Conservation (phyloP, 2,329 filamentous ascomycete species). For the Phyllosticta citriasiana region DNA sequence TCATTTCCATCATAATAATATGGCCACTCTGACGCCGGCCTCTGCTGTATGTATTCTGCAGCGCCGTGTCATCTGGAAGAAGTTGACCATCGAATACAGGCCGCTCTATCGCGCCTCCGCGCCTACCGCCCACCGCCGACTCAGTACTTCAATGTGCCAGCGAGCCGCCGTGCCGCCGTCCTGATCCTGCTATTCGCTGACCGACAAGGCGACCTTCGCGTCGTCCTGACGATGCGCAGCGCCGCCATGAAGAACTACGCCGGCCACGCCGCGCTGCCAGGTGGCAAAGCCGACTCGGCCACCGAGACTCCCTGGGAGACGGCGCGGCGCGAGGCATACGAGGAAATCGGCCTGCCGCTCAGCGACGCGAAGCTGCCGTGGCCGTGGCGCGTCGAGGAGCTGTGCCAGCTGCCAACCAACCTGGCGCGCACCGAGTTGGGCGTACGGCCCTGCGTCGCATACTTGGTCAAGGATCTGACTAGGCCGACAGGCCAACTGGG, state of each 20-base stretch:
- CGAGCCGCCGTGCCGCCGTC: constrained; percentile 69
- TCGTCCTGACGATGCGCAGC: constrained; percentile 53
- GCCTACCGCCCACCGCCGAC: constrained; percentile 48
- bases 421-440: constrained; percentile 42
- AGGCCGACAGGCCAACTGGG: constrained; percentile 1
- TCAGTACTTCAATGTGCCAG: constrained; percentile 45
- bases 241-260: constrained; percentile 53
- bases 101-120: constrained; percentile 46
- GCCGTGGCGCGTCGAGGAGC: constrained; percentile 76
- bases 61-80: background rate
- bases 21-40: constrained; percentile 9
- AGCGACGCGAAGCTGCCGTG: constrained; percentile 54
- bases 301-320: constrained; percentile 60
- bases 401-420: constrained; percentile 65
- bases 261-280: constrained; percentile 81
- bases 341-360: constrained; percentile 83
- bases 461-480: constrained; percentile 41
- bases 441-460: constrained; percentile 44
- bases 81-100: background rate
- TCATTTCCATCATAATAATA: background rate
- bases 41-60: background rate
- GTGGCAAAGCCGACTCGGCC: constrained; percentile 52
- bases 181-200: constrained; percentile 84
- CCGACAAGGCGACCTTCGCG: constrained; percentile 62
- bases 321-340: constrained; percentile 78